Conservation (phyloP, 2,329 filamentous ascomycete species). For the Diplodia mutila region DNA sequence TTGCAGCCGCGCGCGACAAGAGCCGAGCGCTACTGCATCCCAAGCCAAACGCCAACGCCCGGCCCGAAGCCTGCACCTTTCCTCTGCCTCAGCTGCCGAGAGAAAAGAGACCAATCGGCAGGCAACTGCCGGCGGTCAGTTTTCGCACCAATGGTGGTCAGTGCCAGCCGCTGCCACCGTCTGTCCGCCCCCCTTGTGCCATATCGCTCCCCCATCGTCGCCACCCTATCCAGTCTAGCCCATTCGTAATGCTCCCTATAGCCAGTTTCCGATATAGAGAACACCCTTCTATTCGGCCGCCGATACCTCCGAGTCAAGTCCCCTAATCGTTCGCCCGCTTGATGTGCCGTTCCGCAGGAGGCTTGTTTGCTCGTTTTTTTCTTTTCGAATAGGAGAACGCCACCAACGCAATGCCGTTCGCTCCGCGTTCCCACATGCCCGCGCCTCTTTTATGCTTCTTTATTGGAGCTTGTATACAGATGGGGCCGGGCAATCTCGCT, state of each 20-base stretch:
- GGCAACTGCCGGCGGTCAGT: background rate
- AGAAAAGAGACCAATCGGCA: background rate
- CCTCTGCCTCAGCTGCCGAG: background rate
- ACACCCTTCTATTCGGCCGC: background rate
- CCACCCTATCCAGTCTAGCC: background rate
- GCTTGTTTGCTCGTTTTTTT: background rate
- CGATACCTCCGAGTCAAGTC: background rate
- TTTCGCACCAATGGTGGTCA: slow-evolving; percentile 16
- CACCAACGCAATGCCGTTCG: slow-evolving; percentile 11
- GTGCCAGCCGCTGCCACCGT: background rate
- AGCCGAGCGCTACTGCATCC: background rate
- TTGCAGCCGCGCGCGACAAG: slow-evolving; percentile 8
- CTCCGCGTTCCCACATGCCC: background rate
- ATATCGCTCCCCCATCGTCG: background rate
- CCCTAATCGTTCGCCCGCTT: background rate
- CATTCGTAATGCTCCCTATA: slow-evolving; percentile 19
- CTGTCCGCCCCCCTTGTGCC: background rate
- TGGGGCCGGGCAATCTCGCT: slow-evolving; percentile 5
- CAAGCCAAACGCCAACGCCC: background rate
- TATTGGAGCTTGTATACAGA: slow-evolving; percentile 13
- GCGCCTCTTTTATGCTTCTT: slow-evolving; percentile 13
- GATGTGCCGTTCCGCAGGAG: background rate
- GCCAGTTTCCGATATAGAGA: slow-evolving; percentile 16
- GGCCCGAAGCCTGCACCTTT: background rate
- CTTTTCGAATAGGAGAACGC: background rate